Conservation (phyloP, 1,284 basidiomycete genomes). For the Ustilago cynodontis region DNA sequence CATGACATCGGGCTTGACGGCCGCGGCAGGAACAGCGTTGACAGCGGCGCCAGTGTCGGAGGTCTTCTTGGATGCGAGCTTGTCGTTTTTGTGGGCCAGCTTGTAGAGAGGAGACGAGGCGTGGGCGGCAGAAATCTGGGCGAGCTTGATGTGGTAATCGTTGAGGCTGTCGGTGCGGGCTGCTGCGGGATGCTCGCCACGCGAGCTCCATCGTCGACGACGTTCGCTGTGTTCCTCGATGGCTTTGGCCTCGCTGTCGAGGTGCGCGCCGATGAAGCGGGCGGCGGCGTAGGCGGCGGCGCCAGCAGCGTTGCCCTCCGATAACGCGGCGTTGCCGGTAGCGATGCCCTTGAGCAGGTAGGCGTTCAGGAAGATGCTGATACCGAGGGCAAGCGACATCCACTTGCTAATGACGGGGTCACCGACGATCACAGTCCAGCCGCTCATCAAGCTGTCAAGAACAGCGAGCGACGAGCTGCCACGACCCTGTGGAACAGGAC, state of each 20-base stretch:
- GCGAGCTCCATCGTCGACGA: slow-evolving; percentile 34
- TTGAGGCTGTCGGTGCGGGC: slow-evolving; percentile 32
- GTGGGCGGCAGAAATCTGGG: slow-evolving; percentile 39
- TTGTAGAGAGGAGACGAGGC: slow-evolving; percentile 41
- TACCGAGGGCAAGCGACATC: slow-evolving; percentile 88
- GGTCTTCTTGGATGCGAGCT: slow-evolving; percentile 20
- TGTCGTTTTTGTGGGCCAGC: slow-evolving; percentile 34
- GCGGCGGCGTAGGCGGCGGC: slow-evolving; percentile 69
- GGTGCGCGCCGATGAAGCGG: slow-evolving; percentile 67
- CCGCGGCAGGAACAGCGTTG: slow-evolving; percentile 44
- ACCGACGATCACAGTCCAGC: slow-evolving; percentile 94
- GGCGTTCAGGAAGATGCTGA: slow-evolving; percentile 91
- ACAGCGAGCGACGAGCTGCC: slow-evolving; percentile 62
- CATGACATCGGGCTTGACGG: slow-evolving; percentile 42
- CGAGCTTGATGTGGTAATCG: slow-evolving; percentile 71
- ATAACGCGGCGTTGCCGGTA: slow-evolving; percentile 67
- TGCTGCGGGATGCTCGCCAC: slow-evolving; percentile 22
- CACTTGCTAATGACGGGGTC: slow-evolving; percentile 96
- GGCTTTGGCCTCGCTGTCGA: slow-evolving; percentile 53
- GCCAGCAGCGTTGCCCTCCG: slow-evolving; percentile 67
- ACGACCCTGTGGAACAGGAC: slow-evolving; percentile 30
- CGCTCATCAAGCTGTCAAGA: slow-evolving; percentile 88
- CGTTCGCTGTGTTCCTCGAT: slow-evolving; percentile 43
- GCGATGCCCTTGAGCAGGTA: slow-evolving; percentile 86
- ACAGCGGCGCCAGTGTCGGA: slow-evolving; percentile 14